Evolutionary conservation across 139 green algal species (phyloP).

Genomic region (Dunaliella primolecta): DNA sequence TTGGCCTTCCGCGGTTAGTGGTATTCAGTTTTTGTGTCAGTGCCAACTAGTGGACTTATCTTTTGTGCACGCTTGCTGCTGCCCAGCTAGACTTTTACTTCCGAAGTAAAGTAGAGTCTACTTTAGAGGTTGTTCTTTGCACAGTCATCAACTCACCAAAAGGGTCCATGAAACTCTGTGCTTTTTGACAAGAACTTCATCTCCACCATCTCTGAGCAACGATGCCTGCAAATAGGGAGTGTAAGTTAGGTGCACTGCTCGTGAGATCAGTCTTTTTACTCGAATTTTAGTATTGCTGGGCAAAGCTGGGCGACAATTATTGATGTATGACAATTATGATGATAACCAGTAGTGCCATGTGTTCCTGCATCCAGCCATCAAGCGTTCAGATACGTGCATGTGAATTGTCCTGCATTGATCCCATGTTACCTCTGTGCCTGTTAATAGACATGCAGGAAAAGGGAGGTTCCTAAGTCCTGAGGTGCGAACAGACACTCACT

Average conservation of each 20-base stretch:
- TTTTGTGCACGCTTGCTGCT: no score
- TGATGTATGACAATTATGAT: no score
- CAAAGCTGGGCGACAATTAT: no score
- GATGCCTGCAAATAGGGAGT: not conserved
- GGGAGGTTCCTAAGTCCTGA: not conserved
- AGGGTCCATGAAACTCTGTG: conserved; percentile 11
- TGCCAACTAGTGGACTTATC: no score
- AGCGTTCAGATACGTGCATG: not conserved
- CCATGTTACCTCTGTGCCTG: not conserved
- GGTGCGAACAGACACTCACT: not conserved
- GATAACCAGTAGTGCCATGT: not conserved
- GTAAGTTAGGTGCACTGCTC: no score
- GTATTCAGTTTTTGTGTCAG: no score
- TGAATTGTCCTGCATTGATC: not conserved
- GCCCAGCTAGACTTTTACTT: no score
- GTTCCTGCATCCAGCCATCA: not conserved
- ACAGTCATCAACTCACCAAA: no score
- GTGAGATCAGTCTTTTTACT: no score
- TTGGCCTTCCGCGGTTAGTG: no score
- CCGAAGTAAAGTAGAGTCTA: no score
- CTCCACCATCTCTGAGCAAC: not conserved
- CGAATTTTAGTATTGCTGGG: not conserved
- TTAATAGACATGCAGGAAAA: not conserved
- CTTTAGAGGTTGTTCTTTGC: no score
- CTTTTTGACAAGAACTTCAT: conserved; percentile 5